Conservation (phyloP, 805 yeast genomes). For the Wickerhamiella alocasiicola region DNA sequence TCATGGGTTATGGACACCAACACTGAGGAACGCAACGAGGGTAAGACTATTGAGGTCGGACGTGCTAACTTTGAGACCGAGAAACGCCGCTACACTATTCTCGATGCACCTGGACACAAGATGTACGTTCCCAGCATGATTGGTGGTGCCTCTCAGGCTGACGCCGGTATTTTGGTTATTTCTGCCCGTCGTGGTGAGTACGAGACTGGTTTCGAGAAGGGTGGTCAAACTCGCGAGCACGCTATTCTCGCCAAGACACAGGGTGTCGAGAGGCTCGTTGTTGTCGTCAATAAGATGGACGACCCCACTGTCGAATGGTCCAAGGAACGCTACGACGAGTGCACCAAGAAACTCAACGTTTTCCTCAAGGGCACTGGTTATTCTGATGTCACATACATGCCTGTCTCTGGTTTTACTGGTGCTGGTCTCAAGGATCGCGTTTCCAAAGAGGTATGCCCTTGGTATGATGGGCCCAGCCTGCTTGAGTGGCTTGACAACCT, state of each 20-base stretch:
- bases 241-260: constrained; percentile 95
- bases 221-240: constrained; percentile 98
- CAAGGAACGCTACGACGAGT: constrained; percentile 89
- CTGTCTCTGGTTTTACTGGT: constrained; percentile 96
- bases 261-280: constrained; percentile 89
- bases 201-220: constrained; percentile 97
- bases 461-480: constrained; percentile 90
- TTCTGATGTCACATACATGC: constrained; percentile 84
- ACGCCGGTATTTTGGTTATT: constrained; percentile 92
- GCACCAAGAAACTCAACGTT: constrained; percentile 64
- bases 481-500: constrained; percentile 79
- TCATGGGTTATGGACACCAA: constrained; percentile 99
- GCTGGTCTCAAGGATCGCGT: constrained; percentile 90
- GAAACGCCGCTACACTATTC: constrained; percentile 90
- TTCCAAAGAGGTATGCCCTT: constrained; percentile 57
- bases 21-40: constrained; percentile 97
- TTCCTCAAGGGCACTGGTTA: constrained; percentile 79
- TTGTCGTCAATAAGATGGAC: constrained; percentile 97
- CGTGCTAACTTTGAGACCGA: constrained; percentile 96
- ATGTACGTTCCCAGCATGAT: constrained; percentile 98
- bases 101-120: constrained; percentile 99
- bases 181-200: constrained; percentile 99
- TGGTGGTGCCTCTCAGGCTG: constrained; percentile 99
- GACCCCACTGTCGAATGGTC: constrained; percentile 96
- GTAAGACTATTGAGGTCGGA: constrained; percentile 98